Percentiles rank a stretch among this genome's conserved stretches.
These are phyloP conservation scores for Cyanidiococcus yangmingshanensis DNA, from an alignment of 23 red algal genomes.

Conservation along the genomic window DNA sequence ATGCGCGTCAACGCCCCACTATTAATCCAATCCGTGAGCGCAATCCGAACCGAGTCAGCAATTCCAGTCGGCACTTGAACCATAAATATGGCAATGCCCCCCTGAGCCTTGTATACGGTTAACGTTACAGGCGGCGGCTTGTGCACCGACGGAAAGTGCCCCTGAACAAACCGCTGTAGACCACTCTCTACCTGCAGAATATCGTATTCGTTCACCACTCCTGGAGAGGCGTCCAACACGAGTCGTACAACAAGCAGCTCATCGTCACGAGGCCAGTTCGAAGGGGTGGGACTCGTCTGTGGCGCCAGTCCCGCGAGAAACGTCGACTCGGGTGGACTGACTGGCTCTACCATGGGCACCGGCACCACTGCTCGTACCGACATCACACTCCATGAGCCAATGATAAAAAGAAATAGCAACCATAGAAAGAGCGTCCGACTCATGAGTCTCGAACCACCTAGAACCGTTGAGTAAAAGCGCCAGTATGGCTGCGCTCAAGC, in stretches of 20 bases:
- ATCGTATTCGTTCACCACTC: neutral
- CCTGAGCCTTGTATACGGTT: neutral
- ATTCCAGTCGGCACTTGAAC: neutral
- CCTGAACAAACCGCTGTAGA: neutral
- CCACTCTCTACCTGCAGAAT: neutral
- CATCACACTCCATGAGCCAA: no score
- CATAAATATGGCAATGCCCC: neutral
- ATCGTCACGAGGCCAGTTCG: neutral
- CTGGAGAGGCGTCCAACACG: neutral
- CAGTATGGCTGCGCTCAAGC: no score
- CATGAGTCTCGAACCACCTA: no score
- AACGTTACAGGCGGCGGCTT: conserved; percentile 3
- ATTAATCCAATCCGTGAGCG: conserved; percentile 12
- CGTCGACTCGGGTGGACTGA: neutral
- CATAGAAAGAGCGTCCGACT: no score
- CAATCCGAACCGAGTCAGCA: neutral
- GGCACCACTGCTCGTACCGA: no score
- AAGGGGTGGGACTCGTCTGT: neutral
- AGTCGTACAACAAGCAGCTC: conserved; percentile 10
- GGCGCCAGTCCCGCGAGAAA: neutral
- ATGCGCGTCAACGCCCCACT: neutral
- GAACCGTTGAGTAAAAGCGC: no score
- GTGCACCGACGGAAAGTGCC: neutral
- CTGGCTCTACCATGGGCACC: neutral
- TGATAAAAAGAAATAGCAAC: no score